Percentiles rank a stretch among this genome's conserved stretches.
phyloP scores from a whole-genome alignment of 345 rosid species.

The Raphanus raphanistrum region DNA sequence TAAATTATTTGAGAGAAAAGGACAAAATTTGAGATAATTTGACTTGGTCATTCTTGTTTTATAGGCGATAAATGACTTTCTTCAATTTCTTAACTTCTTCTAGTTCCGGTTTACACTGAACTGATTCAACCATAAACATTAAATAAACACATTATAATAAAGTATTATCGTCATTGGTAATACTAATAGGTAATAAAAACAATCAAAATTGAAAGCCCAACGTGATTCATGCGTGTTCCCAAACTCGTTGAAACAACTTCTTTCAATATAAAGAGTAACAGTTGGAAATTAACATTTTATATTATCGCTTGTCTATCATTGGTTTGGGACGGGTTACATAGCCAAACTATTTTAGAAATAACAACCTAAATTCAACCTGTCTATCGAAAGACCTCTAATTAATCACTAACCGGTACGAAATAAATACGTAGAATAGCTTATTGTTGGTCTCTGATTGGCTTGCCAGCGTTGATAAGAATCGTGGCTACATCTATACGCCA shows the following conservation, averaged over 20 bases:
- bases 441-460: not conserved
- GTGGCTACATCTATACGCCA: constrained; percentile 4
- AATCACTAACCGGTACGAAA: not conserved
- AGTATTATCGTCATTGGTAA: not conserved
- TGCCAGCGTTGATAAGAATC: not conserved
- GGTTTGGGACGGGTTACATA: too few relatives aligned
- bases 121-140: not conserved
- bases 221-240: not conserved
- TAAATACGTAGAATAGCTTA: not conserved
- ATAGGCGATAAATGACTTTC: not conserved
- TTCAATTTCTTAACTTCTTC: not conserved
- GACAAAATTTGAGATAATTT: not conserved
- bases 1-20: not conserved
- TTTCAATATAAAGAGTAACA: not conserved
- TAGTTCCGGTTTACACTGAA: not conserved
- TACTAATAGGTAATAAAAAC: not conserved
- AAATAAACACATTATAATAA: not conserved
- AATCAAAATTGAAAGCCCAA: not conserved
- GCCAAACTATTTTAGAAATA: not conserved
- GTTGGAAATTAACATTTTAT: too few relatives aligned
- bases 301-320: too few relatives aligned
- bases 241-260: not conserved
- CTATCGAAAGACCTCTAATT: not conserved
- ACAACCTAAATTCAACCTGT: not conserved
- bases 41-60: not conserved